A percentile compares a stretch with the other conserved stretches of the same genome.
Conservation (phyloP, 768 basidiomycete genomes). For the Boletus rubescentipes region DNA sequence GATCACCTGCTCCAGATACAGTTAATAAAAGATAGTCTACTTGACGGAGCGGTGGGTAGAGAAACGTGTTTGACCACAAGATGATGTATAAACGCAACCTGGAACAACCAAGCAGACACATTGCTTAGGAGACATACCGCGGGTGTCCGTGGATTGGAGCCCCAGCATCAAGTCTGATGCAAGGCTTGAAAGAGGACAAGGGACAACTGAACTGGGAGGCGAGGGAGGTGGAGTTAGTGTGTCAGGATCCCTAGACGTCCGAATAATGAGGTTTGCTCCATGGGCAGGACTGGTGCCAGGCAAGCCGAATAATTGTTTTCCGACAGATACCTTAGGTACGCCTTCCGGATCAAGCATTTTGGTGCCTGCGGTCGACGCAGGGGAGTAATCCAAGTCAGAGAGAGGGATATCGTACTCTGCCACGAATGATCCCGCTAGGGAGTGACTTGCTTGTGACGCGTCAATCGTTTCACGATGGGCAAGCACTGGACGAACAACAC, state of each 20-base stretch:
- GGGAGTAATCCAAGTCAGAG: constrained; percentile 1
- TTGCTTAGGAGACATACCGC: constrained; percentile 25
- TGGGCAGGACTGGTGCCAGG: constrained; percentile 16
- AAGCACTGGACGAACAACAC: neutral
- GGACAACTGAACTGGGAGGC: neutral
- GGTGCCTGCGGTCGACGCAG: neutral
- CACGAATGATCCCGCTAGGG: constrained; percentile 10
- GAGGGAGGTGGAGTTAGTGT: constrained; percentile 3
- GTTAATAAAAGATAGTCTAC: constrained; percentile 8
- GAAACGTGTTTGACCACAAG: neutral
- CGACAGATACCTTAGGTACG: constrained; percentile 4
- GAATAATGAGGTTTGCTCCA: neutral
- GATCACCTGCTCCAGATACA: constrained; percentile 11
- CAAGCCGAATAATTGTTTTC: neutral
- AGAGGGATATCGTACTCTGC: constrained; percentile 19
- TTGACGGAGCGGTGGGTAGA: neutral
- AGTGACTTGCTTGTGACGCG: neutral
- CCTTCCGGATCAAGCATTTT: neutral
- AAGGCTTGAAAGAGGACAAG: constrained; percentile 18
- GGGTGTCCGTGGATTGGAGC: constrained; percentile 23
- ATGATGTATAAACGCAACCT: neutral
- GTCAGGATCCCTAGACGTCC: neutral
- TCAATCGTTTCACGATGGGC: neutral
- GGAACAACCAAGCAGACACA: neutral
- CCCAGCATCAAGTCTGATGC: constrained; percentile 20